Evolutionary conservation across 129 eudicot genomes (phyloP).

Genomic region (Calendula officinalis): DNA sequence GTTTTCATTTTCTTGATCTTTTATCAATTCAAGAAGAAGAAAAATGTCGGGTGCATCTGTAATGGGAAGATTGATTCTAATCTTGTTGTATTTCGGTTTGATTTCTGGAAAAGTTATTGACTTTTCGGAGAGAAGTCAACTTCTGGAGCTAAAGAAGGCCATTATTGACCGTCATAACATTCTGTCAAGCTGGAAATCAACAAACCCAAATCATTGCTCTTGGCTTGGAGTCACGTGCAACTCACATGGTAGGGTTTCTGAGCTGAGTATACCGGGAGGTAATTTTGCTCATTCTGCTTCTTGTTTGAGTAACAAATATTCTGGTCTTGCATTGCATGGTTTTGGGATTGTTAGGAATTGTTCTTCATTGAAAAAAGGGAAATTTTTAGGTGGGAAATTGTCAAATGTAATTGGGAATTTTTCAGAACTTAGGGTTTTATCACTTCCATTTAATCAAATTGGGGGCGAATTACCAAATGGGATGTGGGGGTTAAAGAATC

Average conservation of each 20-base stretch:
- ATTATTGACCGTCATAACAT: conserved; percentile 57
- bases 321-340: conserved; percentile 35
- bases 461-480: conserved; percentile 57
- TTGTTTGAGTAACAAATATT: conserved; percentile 36
- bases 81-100: conserved; percentile 20
- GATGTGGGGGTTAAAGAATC: conserved; percentile 50
- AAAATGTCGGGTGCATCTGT: conserved; percentile 15
- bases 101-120: conserved; percentile 39
- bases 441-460: conserved; percentile 59
- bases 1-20: conserved; percentile 11
- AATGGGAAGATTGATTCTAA: conserved; percentile 15
- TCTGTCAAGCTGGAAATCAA: conserved; percentile 52
- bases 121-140: conserved; percentile 36
- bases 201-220: conserved; percentile 40
- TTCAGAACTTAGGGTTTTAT: conserved; percentile 54
- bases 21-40: conserved; percentile 1
- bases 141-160: conserved; percentile 51
- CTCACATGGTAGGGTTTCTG: conserved; percentile 51
- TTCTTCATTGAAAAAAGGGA: conserved; percentile 30
- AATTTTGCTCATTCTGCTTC: conserved; percentile 39
- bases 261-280: conserved; percentile 56
- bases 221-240: conserved; percentile 79
- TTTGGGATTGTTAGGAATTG: conserved; percentile 50
- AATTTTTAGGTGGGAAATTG: conserved; percentile 44
- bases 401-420: conserved; percentile 48